phyloP scores from a whole-genome alignment of 768 basidiomycete genomes.

The Termitomyces heimii region DNA sequence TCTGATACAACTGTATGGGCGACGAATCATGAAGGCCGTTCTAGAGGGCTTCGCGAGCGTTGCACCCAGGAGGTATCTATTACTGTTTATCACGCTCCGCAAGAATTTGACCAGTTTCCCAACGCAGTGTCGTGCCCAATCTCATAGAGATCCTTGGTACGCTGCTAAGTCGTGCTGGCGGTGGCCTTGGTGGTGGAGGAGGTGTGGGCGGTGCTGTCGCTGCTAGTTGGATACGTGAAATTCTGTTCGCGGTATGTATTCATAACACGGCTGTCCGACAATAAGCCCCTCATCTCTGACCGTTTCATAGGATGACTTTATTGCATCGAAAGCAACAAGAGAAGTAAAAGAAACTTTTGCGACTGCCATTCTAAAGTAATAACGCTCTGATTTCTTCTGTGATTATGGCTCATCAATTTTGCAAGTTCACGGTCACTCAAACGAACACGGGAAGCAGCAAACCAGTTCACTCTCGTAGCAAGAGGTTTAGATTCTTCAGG shows the following conservation, averaged over 20 bases:
- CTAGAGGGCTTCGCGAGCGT: conserved; percentile 78
- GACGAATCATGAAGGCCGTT: conserved; percentile 63
- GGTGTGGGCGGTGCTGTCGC: conserved; percentile 23
- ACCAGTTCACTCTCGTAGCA: conserved; percentile 83
- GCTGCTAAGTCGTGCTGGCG: conserved; percentile 46
- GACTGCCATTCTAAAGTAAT: conserved; percentile 61
- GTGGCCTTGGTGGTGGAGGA: conserved; percentile 16
- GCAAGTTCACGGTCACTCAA: conserved; percentile 65
- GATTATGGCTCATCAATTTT: neutral
- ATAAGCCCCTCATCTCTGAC: neutral
- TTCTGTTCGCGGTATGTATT: conserved; percentile 55
- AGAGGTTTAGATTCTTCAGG: conserved; percentile 80
- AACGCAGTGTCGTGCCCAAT: conserved; percentile 67
- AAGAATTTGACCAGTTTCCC: neutral
- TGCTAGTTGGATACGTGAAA: conserved; percentile 66
- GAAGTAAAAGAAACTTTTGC: conserved; percentile 79
- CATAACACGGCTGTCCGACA: no score
- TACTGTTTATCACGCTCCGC: neutral
- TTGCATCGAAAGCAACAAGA: conserved; percentile 61
- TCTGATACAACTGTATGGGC: conserved; percentile 50
- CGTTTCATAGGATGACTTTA: conserved; percentile 57
- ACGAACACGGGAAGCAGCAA: conserved; percentile 74
- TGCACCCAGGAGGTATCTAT: conserved; percentile 50
- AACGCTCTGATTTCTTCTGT: conserved; percentile 11
- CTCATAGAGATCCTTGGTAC: conserved; percentile 76